phyloP scores from a whole-genome alignment of 1,139 yeast genomes.

The Hansenula sp. region DNA sequence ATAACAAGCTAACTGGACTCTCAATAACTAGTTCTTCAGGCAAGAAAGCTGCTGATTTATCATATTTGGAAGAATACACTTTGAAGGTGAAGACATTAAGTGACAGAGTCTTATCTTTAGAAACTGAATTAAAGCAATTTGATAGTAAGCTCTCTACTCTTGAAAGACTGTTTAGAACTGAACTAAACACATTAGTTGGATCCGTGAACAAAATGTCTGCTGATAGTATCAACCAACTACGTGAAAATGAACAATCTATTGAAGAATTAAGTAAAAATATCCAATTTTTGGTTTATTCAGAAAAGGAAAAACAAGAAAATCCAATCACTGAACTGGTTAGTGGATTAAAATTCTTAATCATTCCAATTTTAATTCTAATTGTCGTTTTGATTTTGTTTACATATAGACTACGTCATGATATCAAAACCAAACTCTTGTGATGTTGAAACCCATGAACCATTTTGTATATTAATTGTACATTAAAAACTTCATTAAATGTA shows the following conservation, averaged over 20 bases:
- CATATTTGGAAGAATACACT: conserved; percentile 19
- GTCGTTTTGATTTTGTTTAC: conserved; percentile 33
- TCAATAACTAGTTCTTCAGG: conserved; percentile 7
- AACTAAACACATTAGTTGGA: conserved; percentile 7
- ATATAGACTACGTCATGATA: conserved; percentile 35
- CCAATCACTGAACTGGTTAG: conserved; percentile 28
- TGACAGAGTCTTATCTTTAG: conserved; percentile 3
- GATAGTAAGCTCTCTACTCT: conserved; percentile 7
- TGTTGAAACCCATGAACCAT: background rate
- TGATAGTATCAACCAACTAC: conserved; percentile 26
- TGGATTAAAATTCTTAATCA: conserved; percentile 28
- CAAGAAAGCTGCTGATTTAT: conserved; percentile 14
- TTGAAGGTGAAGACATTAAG: conserved; percentile 11
- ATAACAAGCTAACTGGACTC: conserved; percentile 14
- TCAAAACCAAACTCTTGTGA: conserved; percentile 31
- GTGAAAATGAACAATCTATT: conserved; percentile 21
- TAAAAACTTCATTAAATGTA: too few relatives aligned
- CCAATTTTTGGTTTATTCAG: conserved; percentile 22
- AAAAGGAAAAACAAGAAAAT: conserved; percentile 28
- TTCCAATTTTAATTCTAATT: conserved; percentile 29
- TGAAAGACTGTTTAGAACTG: conserved; percentile 9
- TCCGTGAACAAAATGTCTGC: conserved; percentile 15
- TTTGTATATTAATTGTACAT: too few relatives aligned
- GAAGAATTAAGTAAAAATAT: conserved; percentile 23
- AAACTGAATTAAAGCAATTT: conserved; percentile 4